A percentile compares a stretch with the other conserved stretches of the same genome.
These are phyloP conservation scores for Neofusicoccum kwambonambiense DNA, from an alignment of 2,329 filamentous ascomycete species.

Conservation along the genomic window DNA sequence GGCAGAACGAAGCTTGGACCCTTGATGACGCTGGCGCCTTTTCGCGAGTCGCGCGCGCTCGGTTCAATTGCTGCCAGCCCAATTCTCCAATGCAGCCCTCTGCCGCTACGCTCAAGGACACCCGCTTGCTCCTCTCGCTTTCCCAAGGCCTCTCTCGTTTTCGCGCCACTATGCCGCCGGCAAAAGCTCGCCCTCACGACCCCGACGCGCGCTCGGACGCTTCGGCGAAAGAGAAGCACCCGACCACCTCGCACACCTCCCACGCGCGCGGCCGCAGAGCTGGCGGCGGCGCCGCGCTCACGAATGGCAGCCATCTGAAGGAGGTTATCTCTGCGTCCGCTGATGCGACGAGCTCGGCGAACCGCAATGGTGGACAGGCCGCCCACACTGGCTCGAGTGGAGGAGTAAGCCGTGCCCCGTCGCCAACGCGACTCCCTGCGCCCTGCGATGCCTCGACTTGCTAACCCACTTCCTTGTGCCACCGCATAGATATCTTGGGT, in stretches of 20 bases:
- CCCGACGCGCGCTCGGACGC: constrained; percentile 39
- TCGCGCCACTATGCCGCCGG: constrained; percentile 35
- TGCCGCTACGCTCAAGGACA: not conserved
- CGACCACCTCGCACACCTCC: constrained; percentile 35
- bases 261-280: constrained; percentile 40
- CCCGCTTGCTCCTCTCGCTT: not conserved
- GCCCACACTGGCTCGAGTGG: constrained; percentile 9
- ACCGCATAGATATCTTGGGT: constrained; percentile 60
- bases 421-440: not conserved
- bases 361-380: constrained; percentile 30
- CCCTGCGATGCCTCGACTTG: not conserved
- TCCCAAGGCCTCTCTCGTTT: not conserved
- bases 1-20: not conserved
- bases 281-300: constrained; percentile 24
- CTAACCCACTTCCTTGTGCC: not conserved
- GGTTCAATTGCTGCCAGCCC: constrained; percentile 11
- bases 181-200: constrained; percentile 31
- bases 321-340: constrained; percentile 33
- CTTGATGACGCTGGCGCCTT: constrained; percentile 5
- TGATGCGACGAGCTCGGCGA: constrained; percentile 35
- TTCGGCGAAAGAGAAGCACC: constrained; percentile 43
- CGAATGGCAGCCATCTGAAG: constrained; percentile 38
- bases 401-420: constrained; percentile 2
- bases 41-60: not conserved
- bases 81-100: constrained; percentile 14